Evolutionary conservation across 345 rosid genomes (phyloP).

Genomic region (Populus tremula): DNA sequence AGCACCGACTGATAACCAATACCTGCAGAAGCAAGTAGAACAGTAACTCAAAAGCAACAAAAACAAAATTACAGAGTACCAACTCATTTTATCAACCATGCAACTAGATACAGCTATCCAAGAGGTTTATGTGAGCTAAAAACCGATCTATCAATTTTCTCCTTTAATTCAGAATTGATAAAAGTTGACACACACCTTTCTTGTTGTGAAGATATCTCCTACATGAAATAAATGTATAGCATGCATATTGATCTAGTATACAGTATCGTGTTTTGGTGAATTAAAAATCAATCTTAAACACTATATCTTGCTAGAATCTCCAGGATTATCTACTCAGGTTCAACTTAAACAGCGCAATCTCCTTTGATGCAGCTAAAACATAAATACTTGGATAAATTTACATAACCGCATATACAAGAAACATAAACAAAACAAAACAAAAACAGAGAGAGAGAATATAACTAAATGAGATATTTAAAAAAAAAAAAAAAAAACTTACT

Average conservation of each 20-base stretch:
- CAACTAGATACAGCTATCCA: not conserved
- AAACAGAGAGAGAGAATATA: not conserved
- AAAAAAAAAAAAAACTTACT: not conserved
- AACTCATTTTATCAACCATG: not conserved
- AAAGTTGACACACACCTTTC: not conserved
- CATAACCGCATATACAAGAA: not conserved
- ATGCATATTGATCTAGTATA: not conserved
- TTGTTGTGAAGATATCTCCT: not conserved
- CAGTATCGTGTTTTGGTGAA: no score
- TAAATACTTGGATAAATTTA: not conserved
- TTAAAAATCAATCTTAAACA: not conserved
- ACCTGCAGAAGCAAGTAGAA: constrained; percentile 2
- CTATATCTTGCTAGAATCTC: not conserved
- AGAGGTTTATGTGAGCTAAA: not conserved
- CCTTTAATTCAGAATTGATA: not conserved
- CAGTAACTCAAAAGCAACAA: not conserved
- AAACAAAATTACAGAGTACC: not conserved
- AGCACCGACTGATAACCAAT: constrained; percentile 20
- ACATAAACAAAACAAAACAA: not conserved
- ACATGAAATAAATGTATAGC: not conserved
- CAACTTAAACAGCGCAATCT: not conserved
- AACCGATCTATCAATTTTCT: not conserved
- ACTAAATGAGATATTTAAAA: not conserved
- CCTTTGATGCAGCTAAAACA: not conserved
- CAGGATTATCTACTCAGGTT: not conserved